These are phyloP conservation scores for Centaurea solstitialis DNA, from an alignment of 129 eudicot genomes.

Conservation along the genomic window DNA sequence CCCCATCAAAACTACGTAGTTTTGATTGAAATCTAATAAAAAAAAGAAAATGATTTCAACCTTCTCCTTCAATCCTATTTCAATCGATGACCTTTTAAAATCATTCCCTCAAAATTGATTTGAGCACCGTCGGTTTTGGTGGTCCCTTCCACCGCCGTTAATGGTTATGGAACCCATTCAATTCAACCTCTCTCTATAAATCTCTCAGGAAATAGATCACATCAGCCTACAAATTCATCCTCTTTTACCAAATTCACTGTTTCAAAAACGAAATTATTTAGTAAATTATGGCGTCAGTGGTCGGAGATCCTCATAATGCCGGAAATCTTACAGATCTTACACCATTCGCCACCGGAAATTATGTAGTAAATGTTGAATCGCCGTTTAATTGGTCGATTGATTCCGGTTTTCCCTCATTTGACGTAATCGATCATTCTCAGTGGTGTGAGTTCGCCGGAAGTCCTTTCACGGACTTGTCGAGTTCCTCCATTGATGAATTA, in stretches of 20 bases:
- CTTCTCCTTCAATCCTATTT: no score
- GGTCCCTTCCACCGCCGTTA: no score
- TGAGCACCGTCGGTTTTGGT: constrained; percentile 14
- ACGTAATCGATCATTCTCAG: constrained; percentile 2
- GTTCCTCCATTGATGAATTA: constrained; percentile 33
- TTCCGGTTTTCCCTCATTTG: background rate
- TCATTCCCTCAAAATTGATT: no score
- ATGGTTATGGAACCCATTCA: constrained; percentile 15
- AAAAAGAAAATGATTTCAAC: no score
- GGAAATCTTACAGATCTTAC: constrained; percentile 24
- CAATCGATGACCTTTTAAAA: no score
- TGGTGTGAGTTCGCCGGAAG: constrained; percentile 18
- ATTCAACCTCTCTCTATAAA: background rate
- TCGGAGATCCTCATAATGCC: constrained; percentile 7
- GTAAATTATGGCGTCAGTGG: background rate
- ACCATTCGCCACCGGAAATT: constrained; percentile 22
- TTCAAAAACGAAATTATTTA: background rate
- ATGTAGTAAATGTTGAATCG: no score
- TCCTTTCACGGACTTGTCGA: constrained; percentile 7
- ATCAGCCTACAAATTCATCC: background rate
- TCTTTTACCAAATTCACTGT: background rate
- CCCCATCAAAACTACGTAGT: no score
- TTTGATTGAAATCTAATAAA: no score
- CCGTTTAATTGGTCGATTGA: background rate
- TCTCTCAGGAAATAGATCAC: background rate